Evolutionary conservation across 768 basidiomycete genomes (phyloP).

Genomic region (Lactarius sanguifluus): DNA sequence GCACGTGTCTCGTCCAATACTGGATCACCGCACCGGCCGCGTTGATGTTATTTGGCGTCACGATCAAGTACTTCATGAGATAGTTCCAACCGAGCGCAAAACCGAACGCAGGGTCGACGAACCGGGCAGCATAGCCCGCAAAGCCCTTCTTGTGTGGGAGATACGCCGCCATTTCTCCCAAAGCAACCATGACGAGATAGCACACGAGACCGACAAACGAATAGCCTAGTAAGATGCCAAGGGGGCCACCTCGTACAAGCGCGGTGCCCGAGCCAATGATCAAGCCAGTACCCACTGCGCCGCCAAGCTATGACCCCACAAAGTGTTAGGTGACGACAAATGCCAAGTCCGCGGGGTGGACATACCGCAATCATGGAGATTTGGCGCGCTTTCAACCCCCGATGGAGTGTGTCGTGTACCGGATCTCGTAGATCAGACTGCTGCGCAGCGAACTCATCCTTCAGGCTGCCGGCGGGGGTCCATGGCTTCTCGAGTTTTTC

Average conservation of each 20-base stretch:
- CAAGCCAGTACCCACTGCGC: conserved; percentile 38
- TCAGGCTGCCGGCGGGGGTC: background rate
- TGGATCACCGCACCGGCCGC: conserved; percentile 50
- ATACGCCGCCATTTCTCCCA: conserved; percentile 42
- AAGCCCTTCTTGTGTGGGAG: conserved; percentile 61
- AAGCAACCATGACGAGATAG: conserved; percentile 58
- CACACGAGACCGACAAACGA: conserved; percentile 55
- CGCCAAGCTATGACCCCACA: conserved; percentile 34
- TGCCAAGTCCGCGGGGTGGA: background rate
- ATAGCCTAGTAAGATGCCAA: conserved; percentile 46
- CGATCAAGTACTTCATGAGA: conserved; percentile 48
- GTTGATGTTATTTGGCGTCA: conserved; percentile 66
- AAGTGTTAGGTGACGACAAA: background rate
- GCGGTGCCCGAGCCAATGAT: conserved; percentile 54
- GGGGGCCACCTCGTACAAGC: conserved; percentile 53
- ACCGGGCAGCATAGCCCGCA: conserved; percentile 59
- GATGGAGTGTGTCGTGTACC: conserved; percentile 36
- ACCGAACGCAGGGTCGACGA: conserved; percentile 65
- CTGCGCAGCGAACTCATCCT: background rate
- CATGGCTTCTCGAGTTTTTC: conserved; percentile 8
- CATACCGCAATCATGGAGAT: conserved; percentile 44
- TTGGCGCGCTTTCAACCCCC: conserved; percentile 38
- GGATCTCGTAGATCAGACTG: background rate
- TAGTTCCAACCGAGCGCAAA: conserved; percentile 70
- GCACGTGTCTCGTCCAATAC: conserved; percentile 39